Evolutionary conservation across 768 basidiomycete species (phyloP), one percentile per base, ranked within the genome.

Genomic region (Leccinellum rugosiceps): DNA sequence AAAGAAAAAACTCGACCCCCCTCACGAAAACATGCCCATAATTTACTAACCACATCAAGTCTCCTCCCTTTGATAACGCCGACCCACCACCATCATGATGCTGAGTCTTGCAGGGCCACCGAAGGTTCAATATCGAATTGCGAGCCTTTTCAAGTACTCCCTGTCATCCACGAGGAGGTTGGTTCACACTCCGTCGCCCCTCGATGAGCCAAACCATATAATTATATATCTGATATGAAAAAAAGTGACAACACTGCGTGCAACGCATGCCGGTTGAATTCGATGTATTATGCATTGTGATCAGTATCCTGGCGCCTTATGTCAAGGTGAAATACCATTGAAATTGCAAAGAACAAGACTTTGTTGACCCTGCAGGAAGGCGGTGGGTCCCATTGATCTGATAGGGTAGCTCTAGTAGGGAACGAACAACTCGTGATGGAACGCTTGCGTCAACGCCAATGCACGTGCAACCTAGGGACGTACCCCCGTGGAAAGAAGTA

Each of bases 341-440:
- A 15, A 50, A 50, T 63, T 63, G 62, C 46, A 63, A 59, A 63
- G 63, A 49, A 41, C 19, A 48, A 49, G 26, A 55, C 34, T 31
- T 46, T 25, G 21, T 23, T 49, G 23, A 3, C 41, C 30, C 25
- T 41, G 44, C 34, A 23, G 1, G 19, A 25, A 38, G 35, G 17
- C n/a, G 35, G 31, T 26, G n/a, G 41, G 41, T 21, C 50, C 26
- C 30, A 0, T 21, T 32, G 30, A 23, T 53, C 45, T 30, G 41
- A n/a, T 25, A 45, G 52, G 49, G 47, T 30, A 6, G 38, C 38
- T n/a, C 2, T 32, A 19, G 15, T 14, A 26, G 28, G n/a, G 32
- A 30, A 19, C 41, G 10, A 21, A 48, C 50, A 6, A n/a, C 23
- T 28, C 28, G 43, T 41, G 11, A 52, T 7, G 2, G 9, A 9